phyloP scores from a whole-genome alignment of 176 grass and related monocot genomes.

The Zizania latifolia region DNA sequence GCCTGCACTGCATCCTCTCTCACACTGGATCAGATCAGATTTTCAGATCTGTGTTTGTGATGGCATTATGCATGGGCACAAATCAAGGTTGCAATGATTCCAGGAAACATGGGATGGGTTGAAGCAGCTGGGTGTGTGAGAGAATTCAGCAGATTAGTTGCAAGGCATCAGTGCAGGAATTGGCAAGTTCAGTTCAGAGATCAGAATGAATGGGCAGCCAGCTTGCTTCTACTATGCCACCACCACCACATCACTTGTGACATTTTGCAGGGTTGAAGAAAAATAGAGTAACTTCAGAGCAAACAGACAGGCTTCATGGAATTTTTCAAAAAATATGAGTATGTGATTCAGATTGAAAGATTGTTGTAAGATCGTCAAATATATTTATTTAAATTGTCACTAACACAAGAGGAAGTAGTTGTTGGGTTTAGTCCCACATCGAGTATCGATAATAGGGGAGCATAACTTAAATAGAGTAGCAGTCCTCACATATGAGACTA shows the following conservation, averaged over 20 bases:
- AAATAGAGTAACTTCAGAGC: neutral
- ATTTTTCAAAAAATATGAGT: neutral
- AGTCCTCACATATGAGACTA: too few relatives aligned
- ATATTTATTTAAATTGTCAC: too few relatives aligned
- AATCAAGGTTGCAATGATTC: constrained; percentile 14
- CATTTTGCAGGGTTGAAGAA: neutral
- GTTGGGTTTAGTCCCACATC: too few relatives aligned
- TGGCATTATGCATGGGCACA: neutral
- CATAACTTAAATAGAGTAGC: too few relatives aligned
- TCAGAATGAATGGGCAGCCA: neutral
- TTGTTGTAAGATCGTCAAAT: too few relatives aligned
- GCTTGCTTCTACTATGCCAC: neutral
- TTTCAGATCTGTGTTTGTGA: neutral
- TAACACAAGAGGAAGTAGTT: neutral
- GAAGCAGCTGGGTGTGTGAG: neutral
- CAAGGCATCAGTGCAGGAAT: neutral
- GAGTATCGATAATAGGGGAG: too few relatives aligned
- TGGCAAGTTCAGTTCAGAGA: too few relatives aligned
- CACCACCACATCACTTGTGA: too few relatives aligned
- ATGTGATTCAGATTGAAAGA: neutral
- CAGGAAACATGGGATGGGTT: constrained; percentile 10
- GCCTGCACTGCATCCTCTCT: neutral
- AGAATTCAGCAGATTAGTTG: too few relatives aligned
- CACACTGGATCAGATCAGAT: neutral
- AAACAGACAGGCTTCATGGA: neutral